phyloP scores from a whole-genome alignment of 768 basidiomycete species.

The Rhizopogon vesiculosus region DNA sequence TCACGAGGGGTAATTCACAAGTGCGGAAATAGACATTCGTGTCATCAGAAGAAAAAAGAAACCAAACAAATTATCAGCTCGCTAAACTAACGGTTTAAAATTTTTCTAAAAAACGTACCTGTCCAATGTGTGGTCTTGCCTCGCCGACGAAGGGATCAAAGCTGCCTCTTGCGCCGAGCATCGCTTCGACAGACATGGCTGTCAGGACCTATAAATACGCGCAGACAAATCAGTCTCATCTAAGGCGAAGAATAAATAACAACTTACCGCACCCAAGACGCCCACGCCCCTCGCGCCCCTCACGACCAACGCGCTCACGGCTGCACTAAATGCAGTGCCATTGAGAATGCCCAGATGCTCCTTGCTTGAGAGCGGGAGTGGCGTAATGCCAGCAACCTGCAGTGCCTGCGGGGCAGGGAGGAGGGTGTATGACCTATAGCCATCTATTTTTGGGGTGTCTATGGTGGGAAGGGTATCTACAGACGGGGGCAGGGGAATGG shows the following conservation, averaged over 20 bases:
- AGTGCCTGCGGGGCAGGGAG: slow-evolving; percentile 43
- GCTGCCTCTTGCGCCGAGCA: slow-evolving; percentile 65
- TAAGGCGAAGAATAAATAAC: not conserved
- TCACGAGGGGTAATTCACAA: not conserved
- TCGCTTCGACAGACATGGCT: slow-evolving; percentile 81
- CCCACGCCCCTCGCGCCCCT: slow-evolving; percentile 67
- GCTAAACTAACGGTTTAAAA: not conserved
- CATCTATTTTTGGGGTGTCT: not conserved
- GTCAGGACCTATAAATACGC: slow-evolving; percentile 53
- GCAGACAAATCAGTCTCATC: not conserved
- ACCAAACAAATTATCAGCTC: not conserved
- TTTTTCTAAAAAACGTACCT: slow-evolving; percentile 42
- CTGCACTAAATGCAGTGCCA: slow-evolving; percentile 82
- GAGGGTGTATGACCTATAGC: not conserved
- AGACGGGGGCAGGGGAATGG: slow-evolving; percentile 39
- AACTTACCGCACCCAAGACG: slow-evolving; percentile 41
- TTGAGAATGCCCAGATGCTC: slow-evolving; percentile 81
- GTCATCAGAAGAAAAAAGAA: not conserved
- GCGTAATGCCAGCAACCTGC: slow-evolving; percentile 52
- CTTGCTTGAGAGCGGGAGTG: slow-evolving; percentile 66
- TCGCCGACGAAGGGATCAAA: slow-evolving; percentile 75
- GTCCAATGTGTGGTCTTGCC: slow-evolving; percentile 81
- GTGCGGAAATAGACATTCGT: not conserved
- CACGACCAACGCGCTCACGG: slow-evolving; percentile 70
- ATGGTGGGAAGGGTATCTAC: slow-evolving; percentile 33